Conservation (phyloP, 768 basidiomycete species). For the Tricholoma saponaceum region DNA sequence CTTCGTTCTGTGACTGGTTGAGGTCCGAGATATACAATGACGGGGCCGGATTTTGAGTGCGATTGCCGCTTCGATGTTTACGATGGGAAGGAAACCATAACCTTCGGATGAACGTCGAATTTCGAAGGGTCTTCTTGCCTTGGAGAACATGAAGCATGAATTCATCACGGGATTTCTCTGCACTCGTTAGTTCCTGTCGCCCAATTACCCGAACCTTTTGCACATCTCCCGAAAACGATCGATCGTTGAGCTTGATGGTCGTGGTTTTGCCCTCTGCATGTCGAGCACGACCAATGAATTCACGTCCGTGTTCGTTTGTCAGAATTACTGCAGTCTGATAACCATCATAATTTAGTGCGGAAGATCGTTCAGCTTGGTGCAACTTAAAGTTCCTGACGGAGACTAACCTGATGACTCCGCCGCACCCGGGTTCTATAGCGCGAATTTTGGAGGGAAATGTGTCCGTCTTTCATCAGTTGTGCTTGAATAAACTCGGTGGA, state of each 20-base stretch:
- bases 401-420: conserved; percentile 30
- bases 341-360: not conserved
- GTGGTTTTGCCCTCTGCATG: conserved; percentile 31
- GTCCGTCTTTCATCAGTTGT: conserved; percentile 21
- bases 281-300: conserved; percentile 27
- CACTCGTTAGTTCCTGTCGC: conserved; percentile 31
- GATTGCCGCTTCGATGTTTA: conserved; percentile 3
- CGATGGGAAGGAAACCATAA: conserved; percentile 35
- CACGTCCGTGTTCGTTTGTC: conserved; percentile 25
- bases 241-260: conserved; percentile 22
- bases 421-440: conserved; percentile 40
- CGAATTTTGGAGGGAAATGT: conserved; percentile 28
- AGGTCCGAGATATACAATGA: conserved; percentile 11
- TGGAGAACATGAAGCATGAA: conserved; percentile 33
- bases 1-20: conserved; percentile 34
- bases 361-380: not conserved
- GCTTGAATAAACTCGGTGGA: conserved; percentile 29
- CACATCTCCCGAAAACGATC: conserved; percentile 19
- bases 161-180: conserved; percentile 35
- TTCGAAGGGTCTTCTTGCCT: conserved; percentile 23
- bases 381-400: too few species aligned
- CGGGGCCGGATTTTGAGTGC: not conserved
- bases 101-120: conserved; percentile 29
- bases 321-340: conserved; percentile 31
- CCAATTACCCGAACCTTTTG: conserved; percentile 36